Evolutionary conservation across 2,329 filamentous ascomycete genomes (phyloP).

Genomic region (Ceratocystis cubensis): DNA sequence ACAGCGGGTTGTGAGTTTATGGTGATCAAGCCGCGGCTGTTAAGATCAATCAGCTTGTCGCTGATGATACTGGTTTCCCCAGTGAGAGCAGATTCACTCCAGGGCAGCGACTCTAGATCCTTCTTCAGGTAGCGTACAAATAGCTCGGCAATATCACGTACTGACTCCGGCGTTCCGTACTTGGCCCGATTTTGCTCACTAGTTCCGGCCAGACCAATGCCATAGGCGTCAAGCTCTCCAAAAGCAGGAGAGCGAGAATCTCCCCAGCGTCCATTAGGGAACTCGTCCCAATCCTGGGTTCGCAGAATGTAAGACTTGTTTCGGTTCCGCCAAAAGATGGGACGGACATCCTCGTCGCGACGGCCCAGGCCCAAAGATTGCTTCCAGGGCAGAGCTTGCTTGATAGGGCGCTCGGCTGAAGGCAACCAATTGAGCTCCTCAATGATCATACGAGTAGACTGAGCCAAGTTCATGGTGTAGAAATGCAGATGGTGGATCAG

Average conservation of each 20-base stretch:
- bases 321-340: slow-evolving; percentile 97
- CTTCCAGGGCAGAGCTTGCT: slow-evolving; percentile 90
- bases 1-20: slow-evolving; percentile 97
- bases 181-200: slow-evolving; percentile 93
- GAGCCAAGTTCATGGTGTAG: slow-evolving; percentile 98
- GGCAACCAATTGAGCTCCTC: slow-evolving; percentile 79
- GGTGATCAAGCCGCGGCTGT: slow-evolving; percentile 75
- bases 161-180: slow-evolving; percentile 73
- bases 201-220: slow-evolving; percentile 82
- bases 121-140: slow-evolving; percentile 79
- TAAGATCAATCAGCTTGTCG: slow-evolving; percentile 64
- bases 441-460: slow-evolving; percentile 84
- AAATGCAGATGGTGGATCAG: slow-evolving; percentile 78
- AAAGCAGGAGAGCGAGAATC: slow-evolving; percentile 94
- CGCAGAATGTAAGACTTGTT: slow-evolving; percentile 91
- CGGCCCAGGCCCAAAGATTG: slow-evolving; percentile 82
- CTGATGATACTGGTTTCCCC: slow-evolving; percentile 70
- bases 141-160: slow-evolving; percentile 68
- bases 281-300: slow-evolving; percentile 98
- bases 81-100: slow-evolving; percentile 84
- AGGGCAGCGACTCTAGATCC: slow-evolving; percentile 70
- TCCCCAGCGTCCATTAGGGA: slow-evolving; percentile 96
- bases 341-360: slow-evolving; percentile 86
- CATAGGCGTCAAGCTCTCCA: slow-evolving; percentile 87
- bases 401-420: slow-evolving; percentile 61